These are phyloP conservation scores for Ogataea haglerorum DNA, from an alignment of 805 yeast species.

Conservation along the genomic window DNA sequence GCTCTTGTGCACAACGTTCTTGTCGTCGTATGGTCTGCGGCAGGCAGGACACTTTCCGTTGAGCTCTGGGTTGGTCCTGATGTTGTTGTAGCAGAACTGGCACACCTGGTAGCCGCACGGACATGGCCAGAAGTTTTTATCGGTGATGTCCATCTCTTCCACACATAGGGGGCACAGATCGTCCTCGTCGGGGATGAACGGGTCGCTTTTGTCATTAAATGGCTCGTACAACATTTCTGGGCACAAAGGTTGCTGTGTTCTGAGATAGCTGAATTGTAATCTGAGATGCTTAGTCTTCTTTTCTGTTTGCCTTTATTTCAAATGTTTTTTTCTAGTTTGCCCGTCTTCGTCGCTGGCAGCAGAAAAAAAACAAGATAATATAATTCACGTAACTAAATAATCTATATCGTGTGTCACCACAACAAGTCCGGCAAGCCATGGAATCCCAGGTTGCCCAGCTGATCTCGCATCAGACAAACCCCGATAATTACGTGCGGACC, in stretches of 20 bases:
- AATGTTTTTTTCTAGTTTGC: slow-evolving; percentile 2
- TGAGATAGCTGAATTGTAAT: background rate
- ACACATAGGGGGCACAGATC: slow-evolving; percentile 92
- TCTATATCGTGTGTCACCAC: slow-evolving; percentile 2
- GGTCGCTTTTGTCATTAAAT: slow-evolving; percentile 37
- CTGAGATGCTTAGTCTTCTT: background rate
- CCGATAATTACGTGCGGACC: slow-evolving; percentile 52
- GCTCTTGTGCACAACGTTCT: slow-evolving; percentile 80
- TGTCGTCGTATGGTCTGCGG: slow-evolving; percentile 90
- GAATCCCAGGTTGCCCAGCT: slow-evolving; percentile 15
- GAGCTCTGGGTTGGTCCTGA: slow-evolving; percentile 90
- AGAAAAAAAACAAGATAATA: background rate
- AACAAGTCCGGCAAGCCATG: slow-evolving; percentile 8
- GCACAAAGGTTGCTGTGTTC: background rate
- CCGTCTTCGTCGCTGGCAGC: slow-evolving; percentile 1
- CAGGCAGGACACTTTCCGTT: slow-evolving; percentile 98
- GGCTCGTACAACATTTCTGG: slow-evolving; percentile 19
- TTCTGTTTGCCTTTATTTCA: slow-evolving; percentile 6
- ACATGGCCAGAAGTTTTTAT: slow-evolving; percentile 97
- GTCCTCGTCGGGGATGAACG: slow-evolving; percentile 72
- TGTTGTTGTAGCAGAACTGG: slow-evolving; percentile 96
- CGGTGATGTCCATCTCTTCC: slow-evolving; percentile 96
- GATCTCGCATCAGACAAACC: slow-evolving; percentile 19
- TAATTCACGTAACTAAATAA: background rate
- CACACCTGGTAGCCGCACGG: slow-evolving; percentile 99